phyloP scores from a whole-genome alignment of 352 stramenopile species.

The Blastocystis sp. region DNA sequence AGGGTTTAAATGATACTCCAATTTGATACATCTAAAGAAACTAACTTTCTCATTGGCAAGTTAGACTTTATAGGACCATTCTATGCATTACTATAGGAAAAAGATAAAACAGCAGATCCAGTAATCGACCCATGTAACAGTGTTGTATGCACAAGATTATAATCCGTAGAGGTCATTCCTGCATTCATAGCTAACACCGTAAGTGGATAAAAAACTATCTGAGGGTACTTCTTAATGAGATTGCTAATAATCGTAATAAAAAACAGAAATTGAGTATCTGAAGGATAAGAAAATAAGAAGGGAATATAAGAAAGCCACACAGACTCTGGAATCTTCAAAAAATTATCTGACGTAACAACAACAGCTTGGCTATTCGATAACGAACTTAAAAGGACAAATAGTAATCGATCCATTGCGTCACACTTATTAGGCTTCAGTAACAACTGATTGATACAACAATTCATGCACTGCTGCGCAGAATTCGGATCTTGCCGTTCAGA shows the following conservation, averaged over 20 bases:
- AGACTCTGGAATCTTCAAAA: background rate
- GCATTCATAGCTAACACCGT: background rate
- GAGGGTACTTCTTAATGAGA: slow-evolving; percentile 18
- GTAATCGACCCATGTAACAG: background rate
- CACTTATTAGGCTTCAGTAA: background rate
- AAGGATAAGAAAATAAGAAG: background rate
- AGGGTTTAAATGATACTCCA: background rate
- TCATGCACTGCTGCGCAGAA: background rate
- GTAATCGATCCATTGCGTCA: background rate
- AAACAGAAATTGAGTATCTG: background rate
- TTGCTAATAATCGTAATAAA: background rate
- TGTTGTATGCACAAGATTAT: background rate
- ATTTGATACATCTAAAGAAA: background rate
- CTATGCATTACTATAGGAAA: background rate
- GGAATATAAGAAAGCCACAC: background rate
- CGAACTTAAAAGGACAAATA: background rate
- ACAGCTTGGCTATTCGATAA: background rate
- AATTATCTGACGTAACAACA: background rate
- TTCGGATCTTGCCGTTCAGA: background rate
- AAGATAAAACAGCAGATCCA: background rate
- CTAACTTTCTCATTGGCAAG: background rate
- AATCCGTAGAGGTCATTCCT: background rate
- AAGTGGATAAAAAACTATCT: slow-evolving; percentile 26
- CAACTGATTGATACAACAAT: background rate
- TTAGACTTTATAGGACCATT: background rate